Conservation (phyloP, 768 basidiomycete species). For the Rhizopogon roseolus region DNA sequence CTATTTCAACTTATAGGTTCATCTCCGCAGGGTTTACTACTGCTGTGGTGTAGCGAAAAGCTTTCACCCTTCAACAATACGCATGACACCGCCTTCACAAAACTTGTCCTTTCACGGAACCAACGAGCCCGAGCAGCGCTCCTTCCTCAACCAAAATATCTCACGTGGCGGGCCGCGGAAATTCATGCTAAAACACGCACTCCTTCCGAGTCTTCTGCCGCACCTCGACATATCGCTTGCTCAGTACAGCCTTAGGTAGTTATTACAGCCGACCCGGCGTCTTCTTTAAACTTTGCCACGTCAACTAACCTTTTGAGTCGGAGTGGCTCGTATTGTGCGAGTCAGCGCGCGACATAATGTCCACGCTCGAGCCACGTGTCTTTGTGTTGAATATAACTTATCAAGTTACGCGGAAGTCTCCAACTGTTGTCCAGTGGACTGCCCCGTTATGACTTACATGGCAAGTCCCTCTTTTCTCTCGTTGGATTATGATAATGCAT, state of each 20-base stretch:
- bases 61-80: too few species aligned
- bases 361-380: not conserved
- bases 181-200: too few species aligned
- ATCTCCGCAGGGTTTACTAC: not conserved
- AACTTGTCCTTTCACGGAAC: not conserved
- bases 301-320: not conserved
- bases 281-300: not conserved
- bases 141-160: too few species aligned
- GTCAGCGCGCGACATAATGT: not conserved
- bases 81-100: not conserved
- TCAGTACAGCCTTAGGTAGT: not conserved
- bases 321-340: not conserved
- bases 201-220: too few species aligned
- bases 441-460: too few species aligned
- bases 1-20: not conserved
- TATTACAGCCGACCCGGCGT: not conserved
- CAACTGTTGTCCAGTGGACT: too few species aligned
- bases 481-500: too few species aligned
- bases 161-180: too few species aligned
- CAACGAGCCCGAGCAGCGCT: not conserved
- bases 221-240: not conserved
- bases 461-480: too few species aligned
- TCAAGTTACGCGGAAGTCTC: too few species aligned
- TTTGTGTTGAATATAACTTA: too few species aligned
- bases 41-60: too few species aligned